Base-by-base conservation (phyloP, 805 yeast genomes). In the Starmerella riodocensis region DNA sequence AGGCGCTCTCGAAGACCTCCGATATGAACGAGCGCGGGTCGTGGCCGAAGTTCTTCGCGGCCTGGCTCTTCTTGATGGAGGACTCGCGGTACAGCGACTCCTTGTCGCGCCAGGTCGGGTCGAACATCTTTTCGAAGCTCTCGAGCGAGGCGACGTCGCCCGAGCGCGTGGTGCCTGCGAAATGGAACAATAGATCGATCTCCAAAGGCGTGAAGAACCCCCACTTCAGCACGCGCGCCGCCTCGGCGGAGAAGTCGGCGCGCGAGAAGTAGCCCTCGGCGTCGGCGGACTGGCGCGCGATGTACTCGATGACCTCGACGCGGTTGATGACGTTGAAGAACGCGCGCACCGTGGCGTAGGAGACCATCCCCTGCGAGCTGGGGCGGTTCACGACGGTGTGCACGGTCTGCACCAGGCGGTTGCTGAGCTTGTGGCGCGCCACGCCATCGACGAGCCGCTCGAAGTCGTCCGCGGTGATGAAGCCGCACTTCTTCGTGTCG, bases 1-100 rank as follows among this genome's bases (percentile, higher is more conserved):
- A 83, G 40, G 78, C 69, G 7, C 94, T 82, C 55, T 82, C 93
- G 47, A 88, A 83, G 36, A 88, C 76, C 50, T 62, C 63, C 32
- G 54, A 80, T 72, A 67, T 48, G 47, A 70, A 70, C 17, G 65
- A 57, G 18, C 48, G 45, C 18, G 66, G 66, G 29, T 53, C 59
- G 18, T 41, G 22, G 22, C 56, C 51, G 20, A 63, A 64, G 45
- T 62, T 60, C 48, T 61, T 62, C 30, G 67, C 67, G 3, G 67
- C 62, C 20, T 49, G 58, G 24, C 54, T 55, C 50, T 60, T 62
- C 46, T 45, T 50, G 18, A 47, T 40, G 39, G 49, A 52, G 11
- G 62, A 47, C 36, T 48, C 50, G 36, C 50, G 52, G 53, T 60
- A 60, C 25, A 59, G 53, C 17, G 51, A 39, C 42, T 40, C 45